Base-by-base conservation (phyloP, 176 grass and related monocot species). In the Areca catechu region DNA sequence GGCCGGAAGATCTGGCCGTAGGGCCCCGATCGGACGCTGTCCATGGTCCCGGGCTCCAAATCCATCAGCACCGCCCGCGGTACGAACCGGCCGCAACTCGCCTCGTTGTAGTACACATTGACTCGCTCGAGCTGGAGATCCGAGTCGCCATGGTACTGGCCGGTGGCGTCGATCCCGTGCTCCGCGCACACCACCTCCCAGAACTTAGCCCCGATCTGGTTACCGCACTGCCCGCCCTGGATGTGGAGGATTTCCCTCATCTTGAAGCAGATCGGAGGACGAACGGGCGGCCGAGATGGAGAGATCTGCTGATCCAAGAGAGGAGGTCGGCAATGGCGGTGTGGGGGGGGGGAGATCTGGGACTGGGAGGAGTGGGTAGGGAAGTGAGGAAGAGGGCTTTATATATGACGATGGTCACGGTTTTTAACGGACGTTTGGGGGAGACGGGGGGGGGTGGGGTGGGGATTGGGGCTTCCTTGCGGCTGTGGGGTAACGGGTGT, bases 21-120 rank as follows among this genome's bases (percentile, higher is more conserved):
- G 63, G 79, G 79, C 0, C 87, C 82, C 0, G 82, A 73, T 22
- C 87, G 78, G 87, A 91, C 67, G 12, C 78, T 64, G 73, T 95
- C 90, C 90, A 95, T 95, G 50, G 90, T 95, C 49, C 90, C 90
- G 0, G 90, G 90, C 56, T 95, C 85, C 30, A 95, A 86, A 76
- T 95, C 90, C 85, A 95, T 95, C 69, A 95, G 82, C 19, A 95
- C 90, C 7, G 86, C 90, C 50, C 90, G 78, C 28, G 90, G 91
- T 21, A 96, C 91, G 67, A 65, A 96, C 16, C 86, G 58, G 0
- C 86, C 83, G 49, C 83, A 83, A 56, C 83, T 96, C 1, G 91
- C 91, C 80, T 97, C 92, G 66, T 90, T 97, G 80, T 96, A 96
- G 87, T 90, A 90, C 49, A 90, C 87, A 66, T 90, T 82, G 71